These are phyloP conservation scores for Protomyces inouyei DNA, from an alignment of 1,139 yeast genomes.

Conservation along the genomic window DNA sequence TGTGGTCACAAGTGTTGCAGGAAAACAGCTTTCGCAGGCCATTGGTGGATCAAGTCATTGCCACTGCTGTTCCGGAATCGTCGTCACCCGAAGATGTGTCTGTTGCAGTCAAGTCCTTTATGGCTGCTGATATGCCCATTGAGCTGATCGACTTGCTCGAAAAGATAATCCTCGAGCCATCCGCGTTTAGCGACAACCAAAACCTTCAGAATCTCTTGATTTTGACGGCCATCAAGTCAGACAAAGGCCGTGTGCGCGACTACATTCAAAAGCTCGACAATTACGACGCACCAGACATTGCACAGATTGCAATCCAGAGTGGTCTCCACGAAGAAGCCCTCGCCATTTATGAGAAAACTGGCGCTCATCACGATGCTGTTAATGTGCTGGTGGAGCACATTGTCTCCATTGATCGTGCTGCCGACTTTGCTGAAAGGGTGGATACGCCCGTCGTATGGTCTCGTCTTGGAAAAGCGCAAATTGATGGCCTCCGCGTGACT, in stretches of 20 bases:
- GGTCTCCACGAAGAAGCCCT: conserved; percentile 90
- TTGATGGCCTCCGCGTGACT: conserved; percentile 85
- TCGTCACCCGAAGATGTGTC: conserved; percentile 95
- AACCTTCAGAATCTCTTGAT: conserved; percentile 89
- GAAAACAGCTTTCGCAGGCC: conserved; percentile 86
- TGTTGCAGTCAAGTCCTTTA: conserved; percentile 90
- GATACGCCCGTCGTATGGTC: conserved; percentile 88
- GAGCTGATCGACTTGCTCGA: conserved; percentile 92
- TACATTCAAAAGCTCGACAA: conserved; percentile 87
- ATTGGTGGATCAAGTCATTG: conserved; percentile 81
- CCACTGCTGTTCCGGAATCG: conserved; percentile 94
- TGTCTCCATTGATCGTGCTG: conserved; percentile 92
- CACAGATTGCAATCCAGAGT: conserved; percentile 84
- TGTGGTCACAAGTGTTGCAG: conserved; percentile 78
- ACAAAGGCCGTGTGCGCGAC: conserved; percentile 72
- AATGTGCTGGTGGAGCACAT: conserved; percentile 87
- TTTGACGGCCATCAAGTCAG: conserved; percentile 93
- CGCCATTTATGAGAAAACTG: conserved; percentile 83
- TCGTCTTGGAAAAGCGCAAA: conserved; percentile 92
- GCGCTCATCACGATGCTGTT: conserved; percentile 72
- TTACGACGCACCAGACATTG: conserved; percentile 90
- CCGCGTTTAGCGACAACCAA: conserved; percentile 92
- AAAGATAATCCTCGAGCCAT: conserved; percentile 92
- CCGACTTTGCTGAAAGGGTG: conserved; percentile 83
- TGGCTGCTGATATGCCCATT: conserved; percentile 89